A percentile compares a stretch with the other conserved stretches of the same genome.
Conservation (phyloP, 805 yeast species). For the Ogataea kodamae region DNA sequence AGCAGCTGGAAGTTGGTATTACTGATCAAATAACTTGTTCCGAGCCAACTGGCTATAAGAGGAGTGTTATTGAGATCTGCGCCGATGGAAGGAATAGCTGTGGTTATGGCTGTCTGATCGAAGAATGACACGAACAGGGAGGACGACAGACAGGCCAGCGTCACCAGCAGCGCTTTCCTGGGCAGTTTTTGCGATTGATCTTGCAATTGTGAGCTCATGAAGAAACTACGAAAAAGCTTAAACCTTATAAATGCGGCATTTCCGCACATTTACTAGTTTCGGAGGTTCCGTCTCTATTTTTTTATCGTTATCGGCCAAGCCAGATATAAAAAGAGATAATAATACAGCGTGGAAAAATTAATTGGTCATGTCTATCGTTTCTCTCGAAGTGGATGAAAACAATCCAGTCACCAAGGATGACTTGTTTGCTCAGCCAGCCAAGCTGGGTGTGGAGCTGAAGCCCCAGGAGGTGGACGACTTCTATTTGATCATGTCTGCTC, state of each 20-base stretch:
- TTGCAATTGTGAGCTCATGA: slow-evolving; percentile 14
- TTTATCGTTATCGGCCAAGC: no score
- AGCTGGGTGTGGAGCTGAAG: slow-evolving; percentile 24
- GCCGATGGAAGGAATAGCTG: slow-evolving; percentile 47
- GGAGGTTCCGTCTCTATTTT: no score
- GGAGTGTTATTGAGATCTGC: slow-evolving; percentile 41
- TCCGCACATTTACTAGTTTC: slow-evolving; percentile 2
- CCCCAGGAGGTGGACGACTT: slow-evolving; percentile 27
- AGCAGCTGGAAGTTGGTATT: slow-evolving; percentile 51
- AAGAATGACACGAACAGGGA: slow-evolving; percentile 37
- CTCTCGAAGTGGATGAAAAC: slow-evolving; percentile 19
- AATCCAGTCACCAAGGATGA: slow-evolving; percentile 28
- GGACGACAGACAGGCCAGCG: slow-evolving; percentile 18
- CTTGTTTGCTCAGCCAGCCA: slow-evolving; percentile 22
- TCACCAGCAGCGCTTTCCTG: slow-evolving; percentile 11
- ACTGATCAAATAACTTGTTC: slow-evolving; percentile 50
- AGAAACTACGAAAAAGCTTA: neutral
- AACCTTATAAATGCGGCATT: slow-evolving; percentile 2
- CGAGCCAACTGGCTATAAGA: slow-evolving; percentile 51
- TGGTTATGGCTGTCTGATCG: slow-evolving; percentile 48
- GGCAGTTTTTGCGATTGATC: slow-evolving; percentile 21
- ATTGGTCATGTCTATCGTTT: slow-evolving; percentile 22
- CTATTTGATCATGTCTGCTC: slow-evolving; percentile 26
- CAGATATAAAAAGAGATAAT: no score
- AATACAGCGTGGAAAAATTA: no score